Evolutionary conservation across 768 basidiomycete species (phyloP), one percentile per base, ranked within the genome.

Genomic region (Phylloporus sp.): DNA sequence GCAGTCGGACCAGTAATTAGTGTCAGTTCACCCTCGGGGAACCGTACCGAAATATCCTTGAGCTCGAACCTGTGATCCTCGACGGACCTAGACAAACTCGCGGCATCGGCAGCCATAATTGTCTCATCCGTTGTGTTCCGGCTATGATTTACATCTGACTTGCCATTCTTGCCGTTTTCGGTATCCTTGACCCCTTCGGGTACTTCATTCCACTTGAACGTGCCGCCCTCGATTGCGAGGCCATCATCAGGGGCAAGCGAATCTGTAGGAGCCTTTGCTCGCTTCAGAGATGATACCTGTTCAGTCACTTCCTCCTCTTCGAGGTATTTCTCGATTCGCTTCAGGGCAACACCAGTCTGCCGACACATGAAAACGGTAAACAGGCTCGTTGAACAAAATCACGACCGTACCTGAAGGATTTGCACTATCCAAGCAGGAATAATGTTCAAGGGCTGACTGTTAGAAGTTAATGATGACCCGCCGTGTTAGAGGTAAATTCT

Each of bases 401-500:
- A 36, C 29, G 7, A 13, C 4, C 54, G 49, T 47, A 67, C 74
- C 64, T 88, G 86, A 3, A 93, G 75, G 22, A 93, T 73, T 43
- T 88, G 82, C 8, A 94, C 86, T 41, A 88, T 80, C 77, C 82
- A 92, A 8, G 80, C 73, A 0, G 92, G 92, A 43, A 95, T 84
- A 26, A 88, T 78, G 59, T 89, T 89, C 41, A 94, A 71, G 0
- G 92, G 91, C 18, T 74, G 65, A 28, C 86, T 83, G 47, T 39
- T 15, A 2, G 5, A 40, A 16, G 31, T 38, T 6, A 18, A 39
- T 49, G n/a, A 45, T 23, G 44, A 40, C 34, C 20, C 5, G 26
- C 36, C 2, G 2, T 54, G 31, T n/a, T 7, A 13, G 36, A 39
- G 23, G 28, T 34, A 36, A 53, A 29, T 3, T 49, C 31, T 18